Evolutionary conservation across 768 basidiomycete species (phyloP).

Genomic region (Boletus fagicola): DNA sequence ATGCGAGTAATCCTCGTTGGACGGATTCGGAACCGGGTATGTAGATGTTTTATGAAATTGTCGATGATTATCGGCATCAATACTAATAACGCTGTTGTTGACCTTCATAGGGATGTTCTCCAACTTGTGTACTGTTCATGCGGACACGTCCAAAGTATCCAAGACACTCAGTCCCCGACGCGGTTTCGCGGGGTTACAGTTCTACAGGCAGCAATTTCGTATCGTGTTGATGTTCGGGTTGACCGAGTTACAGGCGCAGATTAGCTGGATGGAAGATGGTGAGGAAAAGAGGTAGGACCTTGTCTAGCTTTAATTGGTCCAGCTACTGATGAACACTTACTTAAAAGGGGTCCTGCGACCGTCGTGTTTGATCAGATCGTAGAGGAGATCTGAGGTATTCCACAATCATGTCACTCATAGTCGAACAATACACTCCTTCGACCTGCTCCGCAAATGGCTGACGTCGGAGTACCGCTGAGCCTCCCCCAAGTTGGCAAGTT

Average conservation of each 20-base stretch:
- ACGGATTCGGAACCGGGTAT: slow-evolving; percentile 31
- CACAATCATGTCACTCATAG: background rate
- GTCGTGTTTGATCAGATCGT: slow-evolving; percentile 35
- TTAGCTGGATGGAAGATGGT: slow-evolving; percentile 42
- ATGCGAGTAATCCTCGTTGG: slow-evolving; percentile 27
- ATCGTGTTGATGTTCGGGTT: slow-evolving; percentile 44
- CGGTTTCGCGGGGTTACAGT: slow-evolving; percentile 30
- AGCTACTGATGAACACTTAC: background rate
- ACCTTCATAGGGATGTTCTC: slow-evolving; percentile 28
- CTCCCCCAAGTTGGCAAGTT: no score
- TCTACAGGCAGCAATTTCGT: slow-evolving; percentile 35
- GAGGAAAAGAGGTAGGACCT: slow-evolving; percentile 22
- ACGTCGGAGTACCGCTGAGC: no score
- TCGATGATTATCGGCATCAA: no score
- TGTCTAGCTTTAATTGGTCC: background rate
- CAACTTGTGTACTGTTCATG: slow-evolving; percentile 22
- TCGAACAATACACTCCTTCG: background rate
- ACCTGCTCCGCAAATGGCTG: no score
- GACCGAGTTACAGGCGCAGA: slow-evolving; percentile 47
- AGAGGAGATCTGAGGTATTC: slow-evolving; percentile 21
- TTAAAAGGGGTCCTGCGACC: slow-evolving; percentile 29
- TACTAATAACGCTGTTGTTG: slow-evolving; percentile 2
- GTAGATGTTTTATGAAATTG: background rate
- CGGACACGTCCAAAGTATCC: slow-evolving; percentile 31
- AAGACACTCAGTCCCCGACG: slow-evolving; percentile 31